phyloP scores from a whole-genome alignment of 106 monocot species.

The Acorus calamus region DNA sequence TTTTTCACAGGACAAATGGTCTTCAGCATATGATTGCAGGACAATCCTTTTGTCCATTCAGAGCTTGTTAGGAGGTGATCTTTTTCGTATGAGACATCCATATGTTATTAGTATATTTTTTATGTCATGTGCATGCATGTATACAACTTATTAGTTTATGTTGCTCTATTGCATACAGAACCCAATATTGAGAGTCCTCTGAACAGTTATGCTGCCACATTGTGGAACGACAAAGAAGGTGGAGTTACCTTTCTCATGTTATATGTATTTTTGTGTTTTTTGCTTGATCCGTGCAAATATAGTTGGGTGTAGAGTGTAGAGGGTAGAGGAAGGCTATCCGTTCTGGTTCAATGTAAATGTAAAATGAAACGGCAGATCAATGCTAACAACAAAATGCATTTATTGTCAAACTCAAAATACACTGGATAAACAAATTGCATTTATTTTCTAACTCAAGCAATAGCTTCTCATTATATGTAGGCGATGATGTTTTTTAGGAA shows the following conservation, averaged over 20 bases:
- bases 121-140: not conserved
- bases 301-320: too few species aligned
- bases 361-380: too few species aligned
- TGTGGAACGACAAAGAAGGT: slow-evolving; percentile 81
- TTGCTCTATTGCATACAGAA: slow-evolving; percentile 31
- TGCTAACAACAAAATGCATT: too few species aligned
- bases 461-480: too few species aligned
- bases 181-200: slow-evolving; percentile 76
- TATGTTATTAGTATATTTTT: too few species aligned
- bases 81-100: too few species aligned
- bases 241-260: not conserved
- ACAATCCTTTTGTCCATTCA: slow-evolving; percentile 63
- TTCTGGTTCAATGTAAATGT: too few species aligned
- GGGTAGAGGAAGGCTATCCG: too few species aligned
- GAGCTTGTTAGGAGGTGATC: slow-evolving; percentile 70
- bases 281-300: not conserved
- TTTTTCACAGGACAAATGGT: slow-evolving; percentile 65
- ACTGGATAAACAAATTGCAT: too few species aligned
- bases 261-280: not conserved
- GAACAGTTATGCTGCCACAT: slow-evolving; percentile 54
- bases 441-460: too few species aligned
- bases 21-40: slow-evolving; percentile 76
- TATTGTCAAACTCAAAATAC: too few species aligned
- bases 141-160: not conserved
- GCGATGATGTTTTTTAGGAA: too few species aligned